Conservation (phyloP, 139 green algal genomes). For the Cymbomonas tetramitiformis region DNA sequence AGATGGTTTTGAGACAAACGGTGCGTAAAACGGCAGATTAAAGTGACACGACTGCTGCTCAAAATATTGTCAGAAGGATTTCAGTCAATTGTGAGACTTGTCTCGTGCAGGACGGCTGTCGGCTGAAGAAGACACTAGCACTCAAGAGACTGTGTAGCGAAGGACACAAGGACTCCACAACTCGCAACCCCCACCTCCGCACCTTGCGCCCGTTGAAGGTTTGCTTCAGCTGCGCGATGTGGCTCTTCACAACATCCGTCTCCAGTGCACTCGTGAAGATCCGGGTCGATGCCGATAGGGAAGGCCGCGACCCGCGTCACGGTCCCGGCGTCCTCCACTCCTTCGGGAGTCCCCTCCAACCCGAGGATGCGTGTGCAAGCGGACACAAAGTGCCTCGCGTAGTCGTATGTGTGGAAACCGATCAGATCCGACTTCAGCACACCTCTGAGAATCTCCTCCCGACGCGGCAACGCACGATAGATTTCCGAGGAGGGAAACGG, state of each 20-base stretch:
- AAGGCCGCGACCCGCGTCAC: conserved; percentile 29
- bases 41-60: too few species aligned
- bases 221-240: conserved; percentile 81
- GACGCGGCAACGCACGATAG: conserved; percentile 83
- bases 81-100: too few species aligned
- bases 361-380: conserved; percentile 89
- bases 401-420: conserved; percentile 97
- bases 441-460: conserved; percentile 79
- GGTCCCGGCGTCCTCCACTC: conserved; percentile 83
- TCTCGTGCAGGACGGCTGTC: too few species aligned
- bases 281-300: conserved; percentile 94
- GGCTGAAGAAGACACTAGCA: too few species aligned
- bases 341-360: conserved; percentile 69
- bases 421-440: conserved; percentile 90
- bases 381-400: conserved; percentile 92
- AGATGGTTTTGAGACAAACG: too few species aligned
- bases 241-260: conserved; percentile 56
- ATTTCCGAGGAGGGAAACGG: conserved; percentile 93
- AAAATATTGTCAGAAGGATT: too few species aligned
- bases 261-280: conserved; percentile 78
- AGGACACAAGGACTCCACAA: too few species aligned
- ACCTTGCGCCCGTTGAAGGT: conserved; percentile 38
- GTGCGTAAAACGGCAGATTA: too few species aligned
- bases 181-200: too few species aligned
- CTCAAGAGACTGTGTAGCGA: too few species aligned